phyloP scores from a whole-genome alignment of 768 basidiomycete genomes.

The Amanita molliuscula region DNA sequence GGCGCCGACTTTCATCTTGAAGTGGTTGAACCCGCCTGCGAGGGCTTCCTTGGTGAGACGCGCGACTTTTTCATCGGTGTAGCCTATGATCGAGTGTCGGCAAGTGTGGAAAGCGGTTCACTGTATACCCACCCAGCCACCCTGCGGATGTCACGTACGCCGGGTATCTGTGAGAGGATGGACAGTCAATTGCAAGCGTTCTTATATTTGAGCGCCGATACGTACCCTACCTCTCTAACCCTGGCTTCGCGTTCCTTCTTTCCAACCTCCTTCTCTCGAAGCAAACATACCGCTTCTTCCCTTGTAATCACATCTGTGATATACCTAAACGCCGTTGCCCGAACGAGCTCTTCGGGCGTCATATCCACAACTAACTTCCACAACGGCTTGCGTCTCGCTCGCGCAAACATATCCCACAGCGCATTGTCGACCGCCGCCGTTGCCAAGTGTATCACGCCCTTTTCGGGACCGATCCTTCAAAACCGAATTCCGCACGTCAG shows the following conservation, averaged over 20 bases:
- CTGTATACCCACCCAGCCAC: constrained; percentile 56
- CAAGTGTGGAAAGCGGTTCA: neutral
- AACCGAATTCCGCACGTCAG: neutral
- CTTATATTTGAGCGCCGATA: neutral
- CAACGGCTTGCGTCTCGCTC: constrained; percentile 70
- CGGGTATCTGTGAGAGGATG: constrained; percentile 50
- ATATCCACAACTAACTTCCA: constrained; percentile 95
- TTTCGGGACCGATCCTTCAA: constrained; percentile 78
- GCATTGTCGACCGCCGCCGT: constrained; percentile 87
- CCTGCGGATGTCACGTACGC: constrained; percentile 92
- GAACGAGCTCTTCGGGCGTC: constrained; percentile 75
- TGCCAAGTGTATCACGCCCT: constrained; percentile 90
- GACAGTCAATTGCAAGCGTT: neutral
- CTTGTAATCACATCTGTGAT: constrained; percentile 90
- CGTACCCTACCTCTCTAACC: constrained; percentile 58
- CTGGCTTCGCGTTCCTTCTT: constrained; percentile 73
- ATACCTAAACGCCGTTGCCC: constrained; percentile 73
- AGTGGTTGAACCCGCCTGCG: constrained; percentile 87
- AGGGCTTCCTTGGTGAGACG: constrained; percentile 82
- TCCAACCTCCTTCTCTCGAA: constrained; percentile 64
- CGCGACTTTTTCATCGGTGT: constrained; percentile 86
- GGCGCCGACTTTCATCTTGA: constrained; percentile 98
- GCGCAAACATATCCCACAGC: constrained; percentile 89
- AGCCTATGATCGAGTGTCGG: constrained; percentile 34
- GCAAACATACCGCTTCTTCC: constrained; percentile 78